Evolutionary conservation across 2,329 filamentous ascomycete genomes (phyloP).

Genomic region (Aspergillus cejpii): DNA sequence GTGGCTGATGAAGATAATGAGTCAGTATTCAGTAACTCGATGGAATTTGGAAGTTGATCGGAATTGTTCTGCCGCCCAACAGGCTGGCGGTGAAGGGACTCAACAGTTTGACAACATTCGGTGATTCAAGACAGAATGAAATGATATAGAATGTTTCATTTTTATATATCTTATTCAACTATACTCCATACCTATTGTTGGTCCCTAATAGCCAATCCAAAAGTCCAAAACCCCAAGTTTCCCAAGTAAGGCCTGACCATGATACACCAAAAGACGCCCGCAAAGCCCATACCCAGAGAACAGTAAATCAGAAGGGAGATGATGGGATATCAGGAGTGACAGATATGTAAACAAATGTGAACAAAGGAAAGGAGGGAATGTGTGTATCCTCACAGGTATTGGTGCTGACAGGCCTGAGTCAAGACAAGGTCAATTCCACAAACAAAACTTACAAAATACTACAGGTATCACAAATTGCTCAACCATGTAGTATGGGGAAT

Average conservation of each 20-base stretch:
- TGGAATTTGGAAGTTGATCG: background rate
- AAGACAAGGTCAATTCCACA: background rate
- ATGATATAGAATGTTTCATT: background rate
- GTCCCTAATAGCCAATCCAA: background rate
- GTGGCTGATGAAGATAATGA: background rate
- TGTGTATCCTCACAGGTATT: background rate
- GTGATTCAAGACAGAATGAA: no score
- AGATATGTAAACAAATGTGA: background rate
- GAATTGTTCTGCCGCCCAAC: background rate
- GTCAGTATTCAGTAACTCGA: background rate
- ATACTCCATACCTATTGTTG: background rate
- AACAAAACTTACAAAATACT: conserved; percentile 18
- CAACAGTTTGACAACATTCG: no score
- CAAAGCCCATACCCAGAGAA: background rate
- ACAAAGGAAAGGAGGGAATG: background rate
- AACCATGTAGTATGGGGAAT: conserved; percentile 26
- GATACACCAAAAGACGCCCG: background rate
- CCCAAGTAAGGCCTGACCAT: background rate
- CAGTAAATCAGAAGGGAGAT: background rate
- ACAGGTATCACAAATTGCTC: conserved; percentile 13
- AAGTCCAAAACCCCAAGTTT: background rate
- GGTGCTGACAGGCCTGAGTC: background rate
- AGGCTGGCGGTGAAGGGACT: no score
- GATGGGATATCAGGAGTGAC: background rate
- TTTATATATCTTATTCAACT: background rate